A percentile compares a stretch with the other conserved stretches of the same genome.
Conservation (phyloP, 768 basidiomycete species). For the Heimioporus sp. region DNA sequence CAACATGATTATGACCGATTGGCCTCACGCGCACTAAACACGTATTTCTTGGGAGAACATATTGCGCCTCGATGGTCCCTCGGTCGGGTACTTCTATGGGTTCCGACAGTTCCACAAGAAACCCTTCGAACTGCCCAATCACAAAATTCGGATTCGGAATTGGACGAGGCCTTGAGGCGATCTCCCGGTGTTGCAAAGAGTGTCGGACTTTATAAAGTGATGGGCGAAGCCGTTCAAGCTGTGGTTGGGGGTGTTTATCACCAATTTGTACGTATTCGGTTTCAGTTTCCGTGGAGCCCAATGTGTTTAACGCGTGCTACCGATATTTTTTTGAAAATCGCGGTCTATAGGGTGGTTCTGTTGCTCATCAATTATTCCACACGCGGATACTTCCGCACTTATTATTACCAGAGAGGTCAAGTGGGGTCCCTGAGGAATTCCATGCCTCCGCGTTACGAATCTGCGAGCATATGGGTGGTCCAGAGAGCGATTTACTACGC, state of each 20-base stretch:
- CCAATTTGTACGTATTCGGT: constrained; percentile 62
- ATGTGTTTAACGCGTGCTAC: background rate
- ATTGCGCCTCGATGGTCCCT: constrained; percentile 76
- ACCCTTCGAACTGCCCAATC: constrained; percentile 24
- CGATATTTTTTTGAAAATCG: constrained; percentile 4
- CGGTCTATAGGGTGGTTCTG: constrained; percentile 29
- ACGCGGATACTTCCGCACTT: constrained; percentile 35
- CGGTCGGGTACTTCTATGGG: constrained; percentile 73
- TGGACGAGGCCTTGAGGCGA: constrained; percentile 26
- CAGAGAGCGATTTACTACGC: constrained; percentile 18
- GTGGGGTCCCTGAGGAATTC: constrained; percentile 31
- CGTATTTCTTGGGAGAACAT: constrained; percentile 69
- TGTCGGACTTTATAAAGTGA: constrained; percentile 73
- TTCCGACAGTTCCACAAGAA: constrained; percentile 48
- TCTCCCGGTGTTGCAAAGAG: constrained; percentile 41
- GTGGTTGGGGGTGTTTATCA: constrained; percentile 74
- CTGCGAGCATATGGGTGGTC: constrained; percentile 32
- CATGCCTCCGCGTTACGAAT: constrained; percentile 24
- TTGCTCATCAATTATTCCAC: constrained; percentile 33
- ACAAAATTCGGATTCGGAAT: constrained; percentile 22
- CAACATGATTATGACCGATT: constrained; percentile 60
- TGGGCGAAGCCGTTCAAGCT: constrained; percentile 75
- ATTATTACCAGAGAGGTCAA: constrained; percentile 24
- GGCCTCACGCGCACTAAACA: constrained; percentile 56
- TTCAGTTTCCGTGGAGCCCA: constrained; percentile 20